Evolutionary conservation across 1,284 basidiomycete genomes (phyloP), one percentile per base, ranked within the genome.

Genomic region (Salmacisia buchloeana): DNA sequence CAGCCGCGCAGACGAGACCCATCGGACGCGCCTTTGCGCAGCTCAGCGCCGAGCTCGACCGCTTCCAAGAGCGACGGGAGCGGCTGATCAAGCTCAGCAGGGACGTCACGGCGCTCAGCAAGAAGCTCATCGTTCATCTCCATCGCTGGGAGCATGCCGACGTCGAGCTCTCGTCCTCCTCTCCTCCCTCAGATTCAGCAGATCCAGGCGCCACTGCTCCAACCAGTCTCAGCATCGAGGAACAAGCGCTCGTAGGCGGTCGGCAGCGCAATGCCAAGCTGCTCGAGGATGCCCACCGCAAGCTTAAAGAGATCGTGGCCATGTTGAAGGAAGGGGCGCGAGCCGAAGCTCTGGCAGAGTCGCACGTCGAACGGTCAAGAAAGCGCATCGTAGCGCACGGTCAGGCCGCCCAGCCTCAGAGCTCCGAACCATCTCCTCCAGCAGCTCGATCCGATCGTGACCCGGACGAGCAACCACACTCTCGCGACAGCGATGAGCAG

Each of bases 101-200:
- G 35, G 93, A 96, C 79, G 86, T 92, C 68, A 97, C 94, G 15
- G 89, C 87, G 69, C 84, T 90, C n/a, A 92, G 92, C 54, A 98
- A 98, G 80, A 94, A 92, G 81, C 84, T 88, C 75, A 97, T 98
- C 68, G 97, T 97, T 76, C 87, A 92, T 57, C 84, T 97, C 2
- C 94, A 97, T 76, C 88, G 93, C 45, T 83, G 66, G 57, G 65
- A 69, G n/a, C 27, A 68, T 29, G 46, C 43, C 5, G 63, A 65
- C 34, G 65, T 67, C 38, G 67, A 61, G 15, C 46, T 52, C 21
- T 21, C 41, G 2, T 31, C 21, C n/a, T n/a, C n/a, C n/a, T n/a
- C n/a, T n/a, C n/a, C n/a, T n/a, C n/a, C n/a, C n/a, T n/a, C n/a
- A n/a, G n/a, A n/a, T n/a, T 59, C 66, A 6, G 3, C 27, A 23